These are phyloP conservation scores for Nitzschia putrida DNA, from an alignment of 108 stramenopile genomes.

Conservation along the genomic window DNA sequence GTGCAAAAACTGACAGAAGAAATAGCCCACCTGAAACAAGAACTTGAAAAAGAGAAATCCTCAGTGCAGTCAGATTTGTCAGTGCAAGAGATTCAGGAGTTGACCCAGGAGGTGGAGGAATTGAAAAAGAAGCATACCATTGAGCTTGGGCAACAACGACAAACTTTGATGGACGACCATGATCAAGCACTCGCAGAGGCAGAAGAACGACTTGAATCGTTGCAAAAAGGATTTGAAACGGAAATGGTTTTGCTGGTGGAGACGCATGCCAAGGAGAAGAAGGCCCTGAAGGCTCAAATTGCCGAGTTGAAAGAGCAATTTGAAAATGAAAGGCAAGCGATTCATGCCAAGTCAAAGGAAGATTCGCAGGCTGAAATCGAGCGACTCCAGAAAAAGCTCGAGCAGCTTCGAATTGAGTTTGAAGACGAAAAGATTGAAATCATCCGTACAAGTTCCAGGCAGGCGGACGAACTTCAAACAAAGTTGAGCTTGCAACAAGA, in stretches of 20 bases:
- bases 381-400: constrained; percentile 17
- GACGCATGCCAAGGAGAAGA: constrained; percentile 12
- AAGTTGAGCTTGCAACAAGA: constrained; percentile 25
- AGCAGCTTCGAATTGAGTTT: constrained; percentile 21
- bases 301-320: constrained; percentile 19
- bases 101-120: constrained; percentile 20
- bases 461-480: constrained; percentile 17
- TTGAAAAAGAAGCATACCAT: constrained; percentile 11
- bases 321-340: background rate
- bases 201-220: constrained; percentile 7
- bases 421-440: constrained; percentile 25
- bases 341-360: constrained; percentile 3
- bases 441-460: constrained; percentile 8
- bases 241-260: constrained; percentile 7
- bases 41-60: constrained; percentile 7
- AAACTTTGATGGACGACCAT: background rate
- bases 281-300: constrained; percentile 8
- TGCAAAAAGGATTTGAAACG: constrained; percentile 9
- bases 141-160: constrained; percentile 1
- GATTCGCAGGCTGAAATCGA: constrained; percentile 16
- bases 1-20: constrained; percentile 5
- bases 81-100: constrained; percentile 26
- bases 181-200: background rate
- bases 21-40: constrained; percentile 6
- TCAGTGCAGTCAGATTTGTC: constrained; percentile 13